Conservation (phyloP, 768 basidiomycete species). For the Pisolithus microcarpus region DNA sequence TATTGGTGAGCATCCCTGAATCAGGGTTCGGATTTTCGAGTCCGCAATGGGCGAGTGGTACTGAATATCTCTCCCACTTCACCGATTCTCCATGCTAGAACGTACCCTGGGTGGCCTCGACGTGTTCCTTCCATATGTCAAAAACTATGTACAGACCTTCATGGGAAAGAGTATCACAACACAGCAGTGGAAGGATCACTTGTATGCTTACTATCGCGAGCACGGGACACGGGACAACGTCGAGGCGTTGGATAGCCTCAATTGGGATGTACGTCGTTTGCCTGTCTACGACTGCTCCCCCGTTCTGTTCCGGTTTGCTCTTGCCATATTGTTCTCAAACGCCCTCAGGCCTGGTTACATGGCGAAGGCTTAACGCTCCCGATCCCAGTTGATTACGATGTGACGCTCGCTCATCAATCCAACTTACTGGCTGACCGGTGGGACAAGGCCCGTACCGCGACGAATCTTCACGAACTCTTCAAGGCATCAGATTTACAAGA, state of each 20-base stretch:
- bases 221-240: conserved; percentile 53
- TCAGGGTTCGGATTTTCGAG: neutral
- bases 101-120: conserved; percentile 63
- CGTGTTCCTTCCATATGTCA: conserved; percentile 77
- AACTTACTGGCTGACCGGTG: conserved; percentile 69
- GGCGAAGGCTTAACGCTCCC: conserved; percentile 73
- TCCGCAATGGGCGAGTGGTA: too few relatives aligned
- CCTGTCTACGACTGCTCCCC: neutral
- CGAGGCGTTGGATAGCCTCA: conserved; percentile 56
- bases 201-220: conserved; percentile 61
- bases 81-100: conserved; percentile 34
- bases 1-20: conserved; percentile 45
- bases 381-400: conserved; percentile 69
- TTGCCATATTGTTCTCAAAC: neutral
- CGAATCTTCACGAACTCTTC: conserved; percentile 49
- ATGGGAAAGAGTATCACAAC: conserved; percentile 81
- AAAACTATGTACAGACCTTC: conserved; percentile 76
- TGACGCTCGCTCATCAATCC: conserved; percentile 59
- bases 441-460: conserved; percentile 52
- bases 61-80: neutral
- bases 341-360: conserved; percentile 64
- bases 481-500: conserved; percentile 47
- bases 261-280: conserved; percentile 61
- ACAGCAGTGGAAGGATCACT: conserved; percentile 72
- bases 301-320: neutral